Evolutionary conservation across 768 basidiomycete species (phyloP), one percentile per base, ranked within the genome.

Genomic region (Ramaria sp.): DNA sequence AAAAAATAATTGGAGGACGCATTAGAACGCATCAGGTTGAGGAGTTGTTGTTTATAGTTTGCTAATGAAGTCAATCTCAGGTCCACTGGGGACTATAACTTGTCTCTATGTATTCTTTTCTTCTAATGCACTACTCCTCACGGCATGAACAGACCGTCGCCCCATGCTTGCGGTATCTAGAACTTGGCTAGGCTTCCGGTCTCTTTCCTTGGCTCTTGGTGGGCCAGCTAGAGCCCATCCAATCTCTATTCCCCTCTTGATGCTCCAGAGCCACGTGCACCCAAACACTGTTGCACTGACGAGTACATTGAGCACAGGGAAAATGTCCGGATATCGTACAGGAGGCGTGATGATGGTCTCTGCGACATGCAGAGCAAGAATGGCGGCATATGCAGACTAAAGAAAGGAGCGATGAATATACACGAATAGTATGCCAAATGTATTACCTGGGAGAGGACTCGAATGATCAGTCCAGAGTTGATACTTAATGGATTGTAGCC

Each of bases 181-280:
- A 5, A 15, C 18, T 6, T 16, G 13, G 39, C 39, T 41, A 6
- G 39, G 2, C 39, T 41, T 41, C 32, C 3, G 32, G 13, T 41
- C 39, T n/a, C 20, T 4, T 8, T 37, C 41, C 18, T 8, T 44
- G 20, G 27, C 10, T 2, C 13, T 15, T 5, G 44, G 53, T 15
- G 36, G 67, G 0, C 84, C 84, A 4, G 79, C 78, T 9, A 88
- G 64, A 12, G 84, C 87, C 93, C 92, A 95, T 8, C 79, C 72
- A 36, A 83, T 82, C 61, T 94, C 83, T 22, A 92, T 64, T 20
- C 85, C 78, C 45, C 86, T 82, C 59, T 83, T 85, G 65, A 91
- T 81, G 48, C 87, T 88, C 91, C 91, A 96, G 15, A 92, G 62
- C 88, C 88, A 97, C n/a, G 78, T 73, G 27, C 89, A 65, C 6